Evolutionary conservation across 441 rosid genomes (phyloP), one percentile per base, ranked within the genome.

Genomic region (Populus hybrid): DNA sequence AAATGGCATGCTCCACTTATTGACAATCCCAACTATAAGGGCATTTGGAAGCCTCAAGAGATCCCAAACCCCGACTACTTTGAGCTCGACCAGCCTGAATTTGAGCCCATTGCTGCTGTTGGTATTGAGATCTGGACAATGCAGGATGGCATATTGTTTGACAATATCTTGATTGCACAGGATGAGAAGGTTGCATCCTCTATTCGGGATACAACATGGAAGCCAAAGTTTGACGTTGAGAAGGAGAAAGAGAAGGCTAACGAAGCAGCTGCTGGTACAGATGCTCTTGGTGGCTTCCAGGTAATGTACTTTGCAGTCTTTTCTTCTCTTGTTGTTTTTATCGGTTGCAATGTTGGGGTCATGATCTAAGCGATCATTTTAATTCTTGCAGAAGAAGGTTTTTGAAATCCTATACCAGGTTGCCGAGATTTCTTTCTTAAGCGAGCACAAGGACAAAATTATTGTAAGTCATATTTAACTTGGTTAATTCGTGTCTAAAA

Each of bases 71-170:
- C 97, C 6, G 73, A 75, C 76, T 95, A 87, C 87, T 91, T 94
- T 75, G 97, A 94, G 90, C 90, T 95, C 69, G 93, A 94, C 74
- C 86, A 77, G 57, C 98, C 99, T 0, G 78, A 94, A 76, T 92
- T 83, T 73, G 98, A 95, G 83, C 93, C 97, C 73, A 91, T 95
- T 67, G 92, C 98, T 76, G 99, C 95, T 67, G 67, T 95, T 34
- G 99, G 99, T 42, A 91, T 95, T 70, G 99, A 95, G 91, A 95
- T 95, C 77, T 95, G 99, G 99, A 95, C 99, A 61, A 94, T 95
- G 99, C 97, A 94, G 86, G 97, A 95, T 68, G 99, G 99, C 61
- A 88, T 95, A 57, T 82, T 94, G 88, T 95, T 95, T 75, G 99
- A 92, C 84, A 93, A 94, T 83, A 83, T 95, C 32, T 80, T 95